Base-by-base conservation (phyloP, 2,329 filamentous ascomycete species). In the Microsporum ferrugineum region DNA sequence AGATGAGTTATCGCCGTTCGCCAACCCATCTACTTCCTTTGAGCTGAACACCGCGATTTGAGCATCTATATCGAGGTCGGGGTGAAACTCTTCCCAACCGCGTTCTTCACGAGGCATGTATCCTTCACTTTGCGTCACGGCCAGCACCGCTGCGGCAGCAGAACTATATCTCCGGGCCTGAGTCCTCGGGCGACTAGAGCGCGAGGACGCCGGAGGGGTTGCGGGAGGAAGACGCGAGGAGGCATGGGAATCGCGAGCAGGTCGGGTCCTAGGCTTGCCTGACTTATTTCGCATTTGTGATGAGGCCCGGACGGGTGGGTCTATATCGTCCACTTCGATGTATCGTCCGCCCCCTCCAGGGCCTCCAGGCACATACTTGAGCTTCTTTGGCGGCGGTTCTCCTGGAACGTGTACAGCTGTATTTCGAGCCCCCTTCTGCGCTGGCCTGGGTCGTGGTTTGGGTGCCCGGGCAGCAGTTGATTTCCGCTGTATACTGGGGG, bases 61-160 rank as follows among this genome's bases (percentile, higher is more conserved):
- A 10, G 82, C 82, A 61, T 96, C 90, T 57, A 96, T 91, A 76
- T 97, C 91, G 59, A 99, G 83, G 68, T 96, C 89, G 0, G 90
- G 91, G 73, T 99, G 94, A 66, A 97, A 97, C 72, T 99, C 94
- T 70, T 96, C 91, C 91, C 92, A 99, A 59, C 90, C 89, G 64
- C 92, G 86, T 77, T 99, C 94, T 76, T 99, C 94, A 70, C 94
- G 83, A 36, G 94, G 94, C 73, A 99, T 99, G 76, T 97, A 97
- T 58, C 92, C 91, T 77, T 97, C 94, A 68, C 86, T 91, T 71
- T 96, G 91, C 67, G 90, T 89, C 62, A 94, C 88, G 4, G 90
- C 91, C 58, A 91, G 89, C 29, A 91, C 89, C 33, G 91, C 91
- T 10, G 92, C 90, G n/a, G 87, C 77, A 34, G 84, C 90, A 53